Evolutionary conservation across 2,329 filamentous ascomycete genomes (phyloP).

Genomic region (Trichophyton equinum): DNA sequence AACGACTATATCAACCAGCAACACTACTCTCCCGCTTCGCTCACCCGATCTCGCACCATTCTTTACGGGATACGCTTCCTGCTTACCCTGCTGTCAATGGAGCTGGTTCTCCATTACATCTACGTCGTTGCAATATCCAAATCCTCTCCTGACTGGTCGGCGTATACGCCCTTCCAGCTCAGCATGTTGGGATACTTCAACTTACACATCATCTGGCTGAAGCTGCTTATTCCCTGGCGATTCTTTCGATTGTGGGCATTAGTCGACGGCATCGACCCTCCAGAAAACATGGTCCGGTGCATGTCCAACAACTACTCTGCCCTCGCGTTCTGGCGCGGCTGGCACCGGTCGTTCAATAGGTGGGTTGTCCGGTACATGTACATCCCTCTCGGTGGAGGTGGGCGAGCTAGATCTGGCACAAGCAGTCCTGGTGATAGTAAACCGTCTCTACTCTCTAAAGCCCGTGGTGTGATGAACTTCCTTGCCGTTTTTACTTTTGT

Average conservation of each 20-base stretch:
- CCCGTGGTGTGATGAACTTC: conserved; percentile 58
- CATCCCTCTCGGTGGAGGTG: conserved; percentile 68
- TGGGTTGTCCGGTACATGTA: conserved; percentile 94
- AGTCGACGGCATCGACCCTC: conserved; percentile 80
- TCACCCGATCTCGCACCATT: conserved; percentile 56
- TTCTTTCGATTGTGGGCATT: conserved; percentile 96
- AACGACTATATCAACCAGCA: conserved; percentile 92
- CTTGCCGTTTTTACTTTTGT: conserved; percentile 89
- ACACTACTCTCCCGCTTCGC: conserved; percentile 58
- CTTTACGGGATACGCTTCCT: conserved; percentile 76
- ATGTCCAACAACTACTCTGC: conserved; percentile 90
- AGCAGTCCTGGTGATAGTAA: conserved; percentile 20
- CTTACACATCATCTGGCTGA: conserved; percentile 94
- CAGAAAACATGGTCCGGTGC: conserved; percentile 96
- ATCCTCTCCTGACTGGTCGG: conserved; percentile 61
- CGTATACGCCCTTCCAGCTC: conserved; percentile 77
- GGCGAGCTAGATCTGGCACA: conserved; percentile 19
- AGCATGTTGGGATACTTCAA: conserved; percentile 90
- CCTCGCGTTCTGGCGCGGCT: conserved; percentile 84
- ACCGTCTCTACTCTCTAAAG: conserved; percentile 36
- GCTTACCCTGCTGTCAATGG: conserved; percentile 73
- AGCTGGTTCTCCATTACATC: conserved; percentile 78
- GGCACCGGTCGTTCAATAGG: conserved; percentile 91
- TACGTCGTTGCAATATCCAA: conserved; percentile 91
- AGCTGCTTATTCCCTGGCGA: conserved; percentile 92